Evolutionary conservation across 23 red algal genomes (phyloP), one percentile per base, ranked within the genome.

Genomic region (Gracilaria domingensis): DNA sequence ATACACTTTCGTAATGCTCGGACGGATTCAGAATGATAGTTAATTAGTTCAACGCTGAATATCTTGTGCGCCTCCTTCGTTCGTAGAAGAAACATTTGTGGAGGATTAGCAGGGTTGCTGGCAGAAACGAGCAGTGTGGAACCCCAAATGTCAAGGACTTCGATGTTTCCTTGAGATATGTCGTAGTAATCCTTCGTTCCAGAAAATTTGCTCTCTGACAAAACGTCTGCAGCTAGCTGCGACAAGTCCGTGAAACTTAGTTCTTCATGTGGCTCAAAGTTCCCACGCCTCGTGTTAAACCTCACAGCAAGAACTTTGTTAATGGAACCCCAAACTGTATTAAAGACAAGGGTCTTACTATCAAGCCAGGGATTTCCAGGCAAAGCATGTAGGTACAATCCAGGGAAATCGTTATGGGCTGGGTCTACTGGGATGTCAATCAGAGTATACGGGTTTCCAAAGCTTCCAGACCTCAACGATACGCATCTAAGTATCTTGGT

Each of bases 371-470:
- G 94, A 34, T 77, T 65, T 69, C 49, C 53, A 32, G 81, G 81
- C 87, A 96, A 83, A 21, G 80, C 60, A 82, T 96, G 87, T 33
- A 86, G 56, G 54, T 86, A 96, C 50, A 96, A 81, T 28, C 94
- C 94, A 32, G 94, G 94, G 77, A 96, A 96, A 0, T 50, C 57
- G 28, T 84, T 77, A 1, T 59, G 47, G 23, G 51, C 45, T 6
- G 82, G 76, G 12, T 72, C 23, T 38, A 0, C 40, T 18, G 64
- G 61, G 33, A 96, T 55, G 16, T 40, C 35, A 8, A 83, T 83
- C 33, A 88, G 69, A 8, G 80, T 90, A 57, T 44, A 66, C n/a
- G 80, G 93, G 38, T 34, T 53, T 32, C 62, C 78, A 26, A 83
- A 69, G 2, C 8, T 50, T 33, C 60, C 70, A 32, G 47, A 24